Base-by-base conservation (phyloP, 805 yeast genomes). In the Torulaspora gathmanii region DNA sequence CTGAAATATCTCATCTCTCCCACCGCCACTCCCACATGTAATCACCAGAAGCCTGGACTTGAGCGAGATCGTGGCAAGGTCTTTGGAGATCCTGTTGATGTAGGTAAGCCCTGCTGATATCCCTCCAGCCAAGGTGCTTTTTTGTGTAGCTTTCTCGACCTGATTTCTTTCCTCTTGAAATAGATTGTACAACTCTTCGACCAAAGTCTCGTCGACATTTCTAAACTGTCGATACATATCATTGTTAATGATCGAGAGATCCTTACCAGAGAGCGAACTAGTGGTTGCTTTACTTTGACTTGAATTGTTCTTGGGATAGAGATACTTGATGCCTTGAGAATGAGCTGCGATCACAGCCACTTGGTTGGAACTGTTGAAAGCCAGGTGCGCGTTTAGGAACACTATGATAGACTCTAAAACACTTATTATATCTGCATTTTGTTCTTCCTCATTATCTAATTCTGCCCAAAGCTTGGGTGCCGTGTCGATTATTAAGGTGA, bases 161-260 rank as follows among this genome's bases (percentile, higher is more conserved):
- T 52, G 41, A 46, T 53, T 46, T 20, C 54, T 46, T n/a, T 66
- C 64, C 20, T 64, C 69, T 16, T 61, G 57, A 15, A 81, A 59
- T 17, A 81, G 67, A 1, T 59, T 51, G 41, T 79, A 76, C 25
- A 90, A 60, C 40, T 80, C 81, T 30, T 73, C 73, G 12, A 87
- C 61, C 0, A 91, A 80, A 0, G 80, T 69, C 44, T 86, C 90
- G 63, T 89, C 95, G 23, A 91, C 82, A 33, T 78, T 71, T 50
- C 83, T 74, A 58, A 91, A 91, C 59, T 86, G 95, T 50, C 95
- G 72, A 60, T 91, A 88, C 87, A 91, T 87, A 35, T 80, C 82
- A 40, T 71, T 58, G 58, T 76, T 72, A 37, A 79, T 68, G 44
- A 74, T 60, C 2, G 56, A 53, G 26, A 52, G 49, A 46, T 59